These are phyloP conservation scores for Allantophomopsis cytisporea DNA, from an alignment of 2,329 filamentous ascomycete species.

Conservation along the genomic window DNA sequence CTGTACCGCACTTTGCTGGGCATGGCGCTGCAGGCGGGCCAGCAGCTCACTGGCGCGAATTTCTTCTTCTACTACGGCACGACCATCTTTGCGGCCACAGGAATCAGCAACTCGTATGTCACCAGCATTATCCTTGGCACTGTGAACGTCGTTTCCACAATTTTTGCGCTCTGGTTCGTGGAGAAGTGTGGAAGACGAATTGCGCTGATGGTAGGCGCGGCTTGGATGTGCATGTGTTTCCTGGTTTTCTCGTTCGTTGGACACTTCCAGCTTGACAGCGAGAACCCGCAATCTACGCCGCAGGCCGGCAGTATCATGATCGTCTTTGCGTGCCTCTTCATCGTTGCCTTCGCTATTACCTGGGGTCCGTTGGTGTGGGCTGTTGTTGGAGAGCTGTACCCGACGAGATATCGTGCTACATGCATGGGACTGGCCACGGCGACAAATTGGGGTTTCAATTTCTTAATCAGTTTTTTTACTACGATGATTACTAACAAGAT, in stretches of 20 bases:
- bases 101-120: slow-evolving; percentile 49
- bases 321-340: slow-evolving; percentile 53
- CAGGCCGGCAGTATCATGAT: slow-evolving; percentile 46
- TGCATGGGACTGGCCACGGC: slow-evolving; percentile 47
- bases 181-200: slow-evolving; percentile 51
- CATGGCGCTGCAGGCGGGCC: slow-evolving; percentile 45
- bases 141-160: slow-evolving; percentile 55
- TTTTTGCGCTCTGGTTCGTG: slow-evolving; percentile 50
- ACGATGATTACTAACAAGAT: slow-evolving; percentile 62
- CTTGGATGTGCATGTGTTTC: slow-evolving; percentile 48
- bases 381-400: slow-evolving; percentile 52
- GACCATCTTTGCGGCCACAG: slow-evolving; percentile 52
- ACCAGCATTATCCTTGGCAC: slow-evolving; percentile 55
- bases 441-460: slow-evolving; percentile 57
- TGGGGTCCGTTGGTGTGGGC: slow-evolving; percentile 62
- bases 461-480: slow-evolving; percentile 63
- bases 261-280: slow-evolving; percentile 27
- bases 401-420: slow-evolving; percentile 43
- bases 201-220: slow-evolving; percentile 47
- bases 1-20: slow-evolving; percentile 43
- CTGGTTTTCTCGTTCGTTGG: slow-evolving; percentile 39
- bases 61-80: slow-evolving; percentile 57
- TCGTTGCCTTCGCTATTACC: slow-evolving; percentile 50
- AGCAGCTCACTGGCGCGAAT: slow-evolving; percentile 57
- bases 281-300: slow-evolving; percentile 28